Evolutionary conservation across 2,329 filamentous ascomycete genomes (phyloP).

Genomic region (Alternaria novae-zelandiae): DNA sequence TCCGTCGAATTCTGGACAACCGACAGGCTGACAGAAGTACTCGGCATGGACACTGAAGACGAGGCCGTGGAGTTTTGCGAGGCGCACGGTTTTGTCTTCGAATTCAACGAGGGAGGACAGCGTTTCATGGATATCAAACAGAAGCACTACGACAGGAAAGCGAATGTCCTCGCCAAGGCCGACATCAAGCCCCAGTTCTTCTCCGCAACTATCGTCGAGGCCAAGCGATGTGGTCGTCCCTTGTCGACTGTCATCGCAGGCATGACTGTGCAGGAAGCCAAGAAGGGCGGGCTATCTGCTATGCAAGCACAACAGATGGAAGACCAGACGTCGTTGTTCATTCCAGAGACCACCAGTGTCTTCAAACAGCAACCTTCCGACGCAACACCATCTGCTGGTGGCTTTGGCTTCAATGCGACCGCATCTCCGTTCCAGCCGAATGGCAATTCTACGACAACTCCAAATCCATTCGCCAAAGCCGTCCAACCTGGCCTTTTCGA

Average conservation of each 20-base stretch:
- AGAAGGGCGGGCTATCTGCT: constrained; percentile 58
- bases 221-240: constrained; percentile 62
- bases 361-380: constrained; percentile 17
- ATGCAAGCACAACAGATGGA: constrained; percentile 22
- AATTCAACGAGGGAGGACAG: constrained; percentile 53
- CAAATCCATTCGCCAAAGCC: constrained; percentile 22
- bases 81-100: constrained; percentile 60
- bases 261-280: constrained; percentile 60
- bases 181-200: constrained; percentile 57
- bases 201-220: constrained; percentile 62
- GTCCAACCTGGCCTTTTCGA: constrained; percentile 39
- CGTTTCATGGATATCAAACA: constrained; percentile 62
- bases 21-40: constrained; percentile 56
- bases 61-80: constrained; percentile 62
- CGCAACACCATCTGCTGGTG: not conserved
- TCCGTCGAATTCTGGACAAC: constrained; percentile 61
- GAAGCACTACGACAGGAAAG: constrained; percentile 42
- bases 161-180: constrained; percentile 23
- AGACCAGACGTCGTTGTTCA: constrained; percentile 49
- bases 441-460: constrained; percentile 1
- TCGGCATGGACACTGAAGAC: constrained; percentile 63
- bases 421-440: constrained; percentile 27
- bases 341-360: constrained; percentile 41
- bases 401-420: constrained; percentile 18
- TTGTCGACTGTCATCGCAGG: constrained; percentile 65